Evolutionary conservation across 176 grass and related monocot species (phyloP), one percentile per base, ranked within the genome.

Genomic region (Melocanna baccifera): DNA sequence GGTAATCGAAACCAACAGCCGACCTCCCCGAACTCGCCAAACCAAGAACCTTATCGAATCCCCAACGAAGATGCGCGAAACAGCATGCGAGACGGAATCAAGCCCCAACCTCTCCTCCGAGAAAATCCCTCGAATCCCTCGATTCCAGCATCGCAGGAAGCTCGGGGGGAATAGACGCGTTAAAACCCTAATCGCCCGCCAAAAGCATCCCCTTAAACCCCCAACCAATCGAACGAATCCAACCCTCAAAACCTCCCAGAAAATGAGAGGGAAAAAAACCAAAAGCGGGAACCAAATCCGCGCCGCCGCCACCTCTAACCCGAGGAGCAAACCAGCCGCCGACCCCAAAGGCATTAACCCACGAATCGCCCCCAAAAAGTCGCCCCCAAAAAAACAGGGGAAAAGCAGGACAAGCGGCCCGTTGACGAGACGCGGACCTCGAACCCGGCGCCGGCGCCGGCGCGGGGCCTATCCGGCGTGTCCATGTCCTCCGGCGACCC

Each of bases 391-490:
- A 43, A 26, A 53, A 3, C 39, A 22, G 19, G 0, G 26, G 0
- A 16, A 64, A 28, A 8, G 3, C 57, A 13, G 20, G 57, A 4
- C 57, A 2, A 22, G 37, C 16, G 4, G 29, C 14, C 10, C 6
- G 61, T 6, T 36, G 6, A 10, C 12, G 46, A 71, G 83, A 25
- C 5, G 19, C 58, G 16, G 80, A 90, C 88, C 88, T 90, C 88
- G 74, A 83, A 73, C 10, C 66, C 79, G 73, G 75, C 81, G 64
- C 28, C 57, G 47, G 25, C 73, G 67, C 25, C 71, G 79, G 47
- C 61, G 75, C 81, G 84, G 79, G 89, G 84, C 89, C 92, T 91
- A 75, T 91, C 86, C 63, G 92, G 92, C 80, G 92, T 89, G 89
- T 94, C 92, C 92, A 94, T 91, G 58, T 73, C 67, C 29, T 67